Evolutionary conservation across 106 monocot species (phyloP), one percentile per base, ranked within the genome.

Genomic region (Allium sativum): DNA sequence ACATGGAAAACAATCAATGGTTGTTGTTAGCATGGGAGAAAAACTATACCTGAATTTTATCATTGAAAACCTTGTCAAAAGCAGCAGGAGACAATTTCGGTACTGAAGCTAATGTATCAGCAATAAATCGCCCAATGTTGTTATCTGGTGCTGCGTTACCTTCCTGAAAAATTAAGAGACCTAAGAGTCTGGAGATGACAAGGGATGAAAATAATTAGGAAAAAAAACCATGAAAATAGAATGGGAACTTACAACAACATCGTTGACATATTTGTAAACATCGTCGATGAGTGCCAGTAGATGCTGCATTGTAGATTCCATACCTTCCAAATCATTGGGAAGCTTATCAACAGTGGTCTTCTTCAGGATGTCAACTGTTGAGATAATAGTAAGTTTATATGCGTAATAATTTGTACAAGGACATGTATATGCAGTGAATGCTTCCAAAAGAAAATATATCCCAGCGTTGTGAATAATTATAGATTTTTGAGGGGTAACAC

Each of bases 11-110:
- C 16, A 53, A 0, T 16, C 10, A 53, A 57, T 54, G 6, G 45
- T 40, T 8, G 7, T 15, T 51, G 52, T 0, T 6, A 18, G 40
- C 21, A 40, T 11, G 51, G 20, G 19, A 8, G 12, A 15, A 15
- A 51, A 48, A 1, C 9, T 19, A 18, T 74, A 96, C 95, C 87
- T 96, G 95, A 67, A 96, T 71, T 59, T 53, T 90, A 48, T 90
- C 87, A 70, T 87, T 96, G 66, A 96, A 96, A 55, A 96, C 56
- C 74, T 84, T 90, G 64, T 96, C 95, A 68, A 96, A 87, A 68
- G 72, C 81, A 42, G 77, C 58, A 4, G 95, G 87, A 59, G 82
- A 77, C 47, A 96, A 70, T 66, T 82, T 81, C 7, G 86, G 90
- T 51, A 90, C 68, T 12, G 84, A 87, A 40, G 81, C 68, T 58